Evolutionary conservation across 2,329 filamentous ascomycete species (phyloP).

Genomic region (Arthrinium puccinioides): DNA sequence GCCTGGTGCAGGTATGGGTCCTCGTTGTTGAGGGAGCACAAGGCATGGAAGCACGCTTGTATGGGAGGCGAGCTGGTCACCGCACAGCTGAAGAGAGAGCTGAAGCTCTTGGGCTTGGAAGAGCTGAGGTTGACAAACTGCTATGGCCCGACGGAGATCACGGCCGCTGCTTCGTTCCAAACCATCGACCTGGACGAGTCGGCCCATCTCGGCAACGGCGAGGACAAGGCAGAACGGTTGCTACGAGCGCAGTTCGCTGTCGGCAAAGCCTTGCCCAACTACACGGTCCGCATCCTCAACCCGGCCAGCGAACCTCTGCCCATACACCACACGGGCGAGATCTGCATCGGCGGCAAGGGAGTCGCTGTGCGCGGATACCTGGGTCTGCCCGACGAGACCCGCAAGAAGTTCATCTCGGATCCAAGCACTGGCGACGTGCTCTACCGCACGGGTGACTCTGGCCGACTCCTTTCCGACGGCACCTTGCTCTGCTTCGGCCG

Average conservation of each 20-base stretch:
- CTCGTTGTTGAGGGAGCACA: background rate
- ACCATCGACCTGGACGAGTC: background rate
- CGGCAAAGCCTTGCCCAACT: constrained; percentile 14
- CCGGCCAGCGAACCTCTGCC: constrained; percentile 15
- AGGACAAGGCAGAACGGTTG: background rate
- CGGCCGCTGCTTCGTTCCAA: constrained; percentile 3
- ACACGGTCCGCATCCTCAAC: constrained; percentile 9
- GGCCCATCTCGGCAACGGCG: constrained; percentile 3
- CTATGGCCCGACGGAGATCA: constrained; percentile 11
- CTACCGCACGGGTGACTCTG: constrained; percentile 31
- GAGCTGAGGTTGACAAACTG: constrained; percentile 10
- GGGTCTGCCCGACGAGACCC: background rate
- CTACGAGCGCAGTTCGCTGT: constrained; percentile 14
- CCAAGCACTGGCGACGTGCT: too few relatives aligned
- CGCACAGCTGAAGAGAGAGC: background rate
- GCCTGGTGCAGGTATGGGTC: constrained; percentile 12
- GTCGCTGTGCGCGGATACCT: background rate
- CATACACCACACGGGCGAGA: constrained; percentile 3
- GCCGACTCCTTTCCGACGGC: constrained; percentile 25
- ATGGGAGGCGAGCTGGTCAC: background rate
- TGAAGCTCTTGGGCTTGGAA: background rate
- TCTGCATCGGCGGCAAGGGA: background rate
- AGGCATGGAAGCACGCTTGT: background rate
- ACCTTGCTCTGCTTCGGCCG: constrained; percentile 31
- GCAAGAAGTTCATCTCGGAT: background rate